A percentile compares a stretch with the other conserved stretches of the same genome.
These are phyloP conservation scores for Scenedesmus sp. DNA, from an alignment of 163 green algal species.

Conservation along the genomic window DNA sequence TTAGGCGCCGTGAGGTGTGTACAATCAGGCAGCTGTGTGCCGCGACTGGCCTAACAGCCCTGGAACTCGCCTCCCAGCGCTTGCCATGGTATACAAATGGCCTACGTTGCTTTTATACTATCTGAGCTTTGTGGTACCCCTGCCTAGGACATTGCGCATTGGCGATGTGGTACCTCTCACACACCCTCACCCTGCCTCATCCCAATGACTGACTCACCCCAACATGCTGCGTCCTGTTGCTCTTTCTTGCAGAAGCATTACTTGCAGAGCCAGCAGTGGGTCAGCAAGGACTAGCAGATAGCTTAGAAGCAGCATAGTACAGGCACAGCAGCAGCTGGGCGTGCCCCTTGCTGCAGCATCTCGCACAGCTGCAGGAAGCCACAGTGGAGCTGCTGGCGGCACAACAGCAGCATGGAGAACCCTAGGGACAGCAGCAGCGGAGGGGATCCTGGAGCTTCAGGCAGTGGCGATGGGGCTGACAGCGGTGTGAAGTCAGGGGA, in stretches of 20 bases:
- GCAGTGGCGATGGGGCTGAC: neutral
- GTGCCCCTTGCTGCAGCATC: neutral
- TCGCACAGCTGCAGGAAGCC: neutral
- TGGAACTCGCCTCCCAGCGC: neutral
- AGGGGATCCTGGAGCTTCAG: neutral
- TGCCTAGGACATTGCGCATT: neutral
- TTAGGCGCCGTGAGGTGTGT: neutral
- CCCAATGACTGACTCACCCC: conserved; percentile 6
- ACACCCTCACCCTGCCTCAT: conserved; percentile 9
- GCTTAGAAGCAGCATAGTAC: neutral
- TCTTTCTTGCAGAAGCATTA: neutral
- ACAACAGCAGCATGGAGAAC: neutral
- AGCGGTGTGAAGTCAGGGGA: neutral
- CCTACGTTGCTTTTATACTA: neutral
- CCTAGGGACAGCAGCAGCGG: neutral
- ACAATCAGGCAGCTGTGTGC: neutral
- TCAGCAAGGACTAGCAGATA: neutral
- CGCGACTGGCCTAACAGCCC: neutral
- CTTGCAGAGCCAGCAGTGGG: neutral
- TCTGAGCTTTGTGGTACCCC: neutral
- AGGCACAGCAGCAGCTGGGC: neutral
- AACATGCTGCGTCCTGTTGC: neutral
- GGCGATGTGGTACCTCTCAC: neutral
- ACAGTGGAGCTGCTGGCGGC: neutral
- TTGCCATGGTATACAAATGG: neutral